Conservation (phyloP, 352 stramenopile species). For the Aphanomyces astaci region DNA sequence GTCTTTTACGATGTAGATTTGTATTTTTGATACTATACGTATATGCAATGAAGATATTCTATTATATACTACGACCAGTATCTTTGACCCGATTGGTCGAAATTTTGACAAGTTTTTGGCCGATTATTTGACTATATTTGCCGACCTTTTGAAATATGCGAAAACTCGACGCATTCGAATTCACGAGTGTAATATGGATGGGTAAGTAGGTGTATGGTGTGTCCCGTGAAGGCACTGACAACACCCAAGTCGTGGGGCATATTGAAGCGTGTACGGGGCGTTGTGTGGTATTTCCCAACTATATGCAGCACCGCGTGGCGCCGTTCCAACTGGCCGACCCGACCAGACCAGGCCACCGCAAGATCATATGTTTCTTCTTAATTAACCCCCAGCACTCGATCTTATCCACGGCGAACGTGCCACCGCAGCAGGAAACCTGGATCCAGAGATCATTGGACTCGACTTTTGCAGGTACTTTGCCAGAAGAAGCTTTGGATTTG, state of each 20-base stretch:
- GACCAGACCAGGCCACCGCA: constrained; percentile 31
- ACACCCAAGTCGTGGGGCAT: constrained; percentile 26
- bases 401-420: constrained; percentile 33
- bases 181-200: background rate
- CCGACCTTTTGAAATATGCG: background rate
- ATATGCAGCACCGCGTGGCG: constrained; percentile 38
- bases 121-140: background rate
- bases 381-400: constrained; percentile 31
- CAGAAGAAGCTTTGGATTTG: background rate
- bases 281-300: constrained; percentile 38
- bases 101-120: too few relatives aligned
- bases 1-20: too few relatives aligned
- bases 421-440: constrained; percentile 39
- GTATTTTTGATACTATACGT: too few relatives aligned
- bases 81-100: too few relatives aligned
- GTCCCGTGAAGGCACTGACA: background rate
- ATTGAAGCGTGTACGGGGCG: constrained; percentile 27
- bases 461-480: background rate
- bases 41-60: too few relatives aligned
- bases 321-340: constrained; percentile 37
- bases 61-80: too few relatives aligned
- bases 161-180: background rate
- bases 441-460: background rate
- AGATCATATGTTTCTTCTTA: constrained; percentile 46
- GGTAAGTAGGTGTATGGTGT: background rate